Base-by-base conservation (phyloP, 257 asterid species). In the Fraxinus anomala region DNA sequence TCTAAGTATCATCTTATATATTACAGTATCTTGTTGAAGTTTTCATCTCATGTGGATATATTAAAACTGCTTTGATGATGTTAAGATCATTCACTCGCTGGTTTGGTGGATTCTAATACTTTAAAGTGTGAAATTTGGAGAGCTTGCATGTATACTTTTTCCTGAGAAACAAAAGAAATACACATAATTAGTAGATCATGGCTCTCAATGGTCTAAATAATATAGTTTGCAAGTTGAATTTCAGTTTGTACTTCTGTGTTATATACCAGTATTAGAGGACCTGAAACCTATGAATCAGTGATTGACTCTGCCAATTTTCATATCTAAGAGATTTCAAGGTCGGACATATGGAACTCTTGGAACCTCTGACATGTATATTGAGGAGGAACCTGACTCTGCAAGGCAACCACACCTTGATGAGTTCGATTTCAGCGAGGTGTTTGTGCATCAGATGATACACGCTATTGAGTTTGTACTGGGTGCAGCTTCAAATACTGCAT, bases 361-460 rank as follows among this genome's bases (percentile, higher is more conserved):
- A 85, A 91, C 91, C 82, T 89, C 97, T 2, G 98, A 94, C 72
- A 74, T 80, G 82, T 89, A 86, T 83, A 70, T 65, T 83, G 94
- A 85, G 3, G 93, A 90, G 80, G 96, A 92, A 76, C 92, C 92
- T 44, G 96, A 82, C 77, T 89, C 90, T 61, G 87, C 86, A 19
- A 90, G 91, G 86, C 92, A 88, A 78, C 85, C 87, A 33, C 89
- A 75, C 77, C 90, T 79, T 13, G 97, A 90, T 78, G 97, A 91
- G 33, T 94, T 94, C 80, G 86, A 94, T 68, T 94, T 92, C 70
- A 92, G 96, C 83, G 98, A 94, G 87, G 91, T 89, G 34, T 94
- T 94, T 81, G 98, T 94, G 87, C 98, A 94, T 85, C 98, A 92
- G 81, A 92, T 92, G 98, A 94, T 94, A 88, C 98, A 94, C 77